Conservation (phyloP, 768 basidiomycete genomes). For the Holtermanniella nyarrowii region DNA sequence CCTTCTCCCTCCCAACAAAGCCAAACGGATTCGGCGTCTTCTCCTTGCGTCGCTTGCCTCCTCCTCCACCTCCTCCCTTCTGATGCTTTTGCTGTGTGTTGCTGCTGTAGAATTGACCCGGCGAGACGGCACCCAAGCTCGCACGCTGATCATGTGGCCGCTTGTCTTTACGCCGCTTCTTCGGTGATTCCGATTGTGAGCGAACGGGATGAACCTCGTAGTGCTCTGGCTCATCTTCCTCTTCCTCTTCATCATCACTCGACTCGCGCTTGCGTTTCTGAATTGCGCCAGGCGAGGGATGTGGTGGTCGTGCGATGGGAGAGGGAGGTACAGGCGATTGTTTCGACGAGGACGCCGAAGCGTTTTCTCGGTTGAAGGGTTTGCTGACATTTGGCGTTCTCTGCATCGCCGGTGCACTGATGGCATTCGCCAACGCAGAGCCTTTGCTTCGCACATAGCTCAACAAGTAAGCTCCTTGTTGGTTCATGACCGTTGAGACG, state of each 20-base stretch:
- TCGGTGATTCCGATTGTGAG: background rate
- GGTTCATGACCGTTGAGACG: conserved; percentile 47
- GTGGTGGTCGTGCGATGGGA: background rate
- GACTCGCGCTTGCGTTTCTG: background rate
- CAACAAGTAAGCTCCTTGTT: conserved; percentile 81
- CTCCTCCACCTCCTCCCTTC: background rate
- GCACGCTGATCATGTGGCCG: background rate
- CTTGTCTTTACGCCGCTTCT: background rate
- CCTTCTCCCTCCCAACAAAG: too few relatives aligned
- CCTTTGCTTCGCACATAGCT: conserved; percentile 59
- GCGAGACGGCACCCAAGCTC: background rate
- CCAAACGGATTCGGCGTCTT: too few relatives aligned
- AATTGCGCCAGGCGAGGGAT: background rate
- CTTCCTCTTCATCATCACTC: background rate
- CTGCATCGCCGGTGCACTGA: background rate
- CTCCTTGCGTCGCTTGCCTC: background rate
- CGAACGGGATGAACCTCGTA: background rate
- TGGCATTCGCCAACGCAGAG: background rate
- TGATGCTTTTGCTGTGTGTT: background rate
- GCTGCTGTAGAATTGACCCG: background rate
- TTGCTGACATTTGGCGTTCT: background rate
- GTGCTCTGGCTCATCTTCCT: background rate
- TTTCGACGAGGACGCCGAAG: background rate
- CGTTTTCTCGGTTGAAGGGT: background rate
- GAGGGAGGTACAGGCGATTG: background rate